Evolutionary conservation across 2,329 filamentous ascomycete species (phyloP), one percentile per base, ranked within the genome.

Genomic region (Ophiocordyceps robertsii): DNA sequence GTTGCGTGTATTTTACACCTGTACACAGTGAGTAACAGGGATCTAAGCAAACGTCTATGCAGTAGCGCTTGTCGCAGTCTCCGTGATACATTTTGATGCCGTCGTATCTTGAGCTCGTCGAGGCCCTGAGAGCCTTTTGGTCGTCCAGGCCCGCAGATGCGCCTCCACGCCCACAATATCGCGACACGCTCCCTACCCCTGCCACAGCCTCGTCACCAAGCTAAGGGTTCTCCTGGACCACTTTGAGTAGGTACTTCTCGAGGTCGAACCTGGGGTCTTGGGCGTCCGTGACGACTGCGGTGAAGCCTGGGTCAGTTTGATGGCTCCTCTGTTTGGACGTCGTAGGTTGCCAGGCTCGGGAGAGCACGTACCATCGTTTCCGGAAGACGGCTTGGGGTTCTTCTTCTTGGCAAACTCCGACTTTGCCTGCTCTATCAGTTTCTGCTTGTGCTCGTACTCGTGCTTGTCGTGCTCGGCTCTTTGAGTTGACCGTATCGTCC

Each of bases 401-500:
- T 83, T 85, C 56, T 66, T 60, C 78, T 83, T 92, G 57, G 76
- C 73, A 67, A 82, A 98, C 68, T 92, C 89, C 46, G 80, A 78
- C 79, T 93, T 95, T 53, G 92, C 92, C 68, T 95, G 76, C 58
- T 84, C 71, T 72, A 98, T 96, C 73, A 96, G 74, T 55, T 80
- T 77, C 68, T 88, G 77, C 76, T 96, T 93, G 69, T 86, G 83
- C 61, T 89, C 75, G 64, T 90, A 96, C 64, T 95, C 86, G 61
- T 79, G 78, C 66, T 93, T 70, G 56, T 77, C 75, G 56, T 81
- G 77, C 53, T 80, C 72, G 48, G 75, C 67, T 68, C 80, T 84
- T 59, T 88, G 79, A 57, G 75, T 66, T 44, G 84, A 66, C 53
- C 70, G 81, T 65, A 98, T 82, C 49, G 78, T 76, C 60, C 82